Evolutionary conservation across 495 filamentous ascomycete genomes (phyloP), one percentile per base, ranked within the genome.

Genomic region (Halenospora varia): DNA sequence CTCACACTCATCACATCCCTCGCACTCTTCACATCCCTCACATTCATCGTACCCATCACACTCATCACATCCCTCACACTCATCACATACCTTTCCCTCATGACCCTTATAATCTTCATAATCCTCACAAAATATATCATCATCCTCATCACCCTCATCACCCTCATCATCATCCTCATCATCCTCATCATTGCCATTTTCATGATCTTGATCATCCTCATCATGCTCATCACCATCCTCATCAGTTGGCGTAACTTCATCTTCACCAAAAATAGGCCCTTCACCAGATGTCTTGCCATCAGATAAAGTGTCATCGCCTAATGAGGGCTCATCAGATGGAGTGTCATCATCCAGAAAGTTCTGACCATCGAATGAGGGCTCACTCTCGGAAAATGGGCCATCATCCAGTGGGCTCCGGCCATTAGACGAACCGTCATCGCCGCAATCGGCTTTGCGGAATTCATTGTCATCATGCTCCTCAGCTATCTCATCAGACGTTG

Each of bases 21-120:
- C n/a, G n/a, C n/a, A n/a, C n/a, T n/a, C n/a, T n/a, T n/a, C n/a
- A n/a, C n/a, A n/a, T n/a, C n/a, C n/a, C n/a, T n/a, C n/a, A n/a
- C n/a, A n/a, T n/a, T n/a, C n/a, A n/a, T n/a, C n/a, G n/a, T n/a
- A n/a, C n/a, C n/a, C n/a, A n/a, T n/a, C 51, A 53, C 35, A 40
- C 11, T 10, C 35, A 11, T 53, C 35, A 40, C 48, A 50, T 50
- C 15, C 24, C 51, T 53, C 51, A 42, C 25, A 10, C 51, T 40
- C 51, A 19, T 53, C 51, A 53, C 18, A 10, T 26, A 17, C 51
- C 10, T 42, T 19, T 20, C 20, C 48, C 13, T 51, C 48, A 51
- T 51, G 10, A 20, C 17, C 50, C 25, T 55, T 29, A 24, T 55
- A 25, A 45, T 55, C 35, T 20, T 45, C 52, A 44, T 55, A 10